phyloP scores from a whole-genome alignment of 129 eudicot species.

The Arctium minus region DNA sequence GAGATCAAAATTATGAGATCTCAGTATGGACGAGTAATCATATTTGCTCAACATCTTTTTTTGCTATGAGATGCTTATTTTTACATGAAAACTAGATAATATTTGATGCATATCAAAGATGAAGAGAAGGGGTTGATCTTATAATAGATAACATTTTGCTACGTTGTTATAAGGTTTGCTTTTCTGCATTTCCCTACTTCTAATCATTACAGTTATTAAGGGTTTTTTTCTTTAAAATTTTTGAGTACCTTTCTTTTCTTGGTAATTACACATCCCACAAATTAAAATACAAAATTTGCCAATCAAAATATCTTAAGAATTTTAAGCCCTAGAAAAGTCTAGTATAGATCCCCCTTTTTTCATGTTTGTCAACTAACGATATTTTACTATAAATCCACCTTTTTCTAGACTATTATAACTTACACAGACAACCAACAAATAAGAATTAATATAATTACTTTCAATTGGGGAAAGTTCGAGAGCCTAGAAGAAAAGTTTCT shows the following conservation, averaged over 20 bases:
- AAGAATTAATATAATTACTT: neutral
- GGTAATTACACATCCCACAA: neutral
- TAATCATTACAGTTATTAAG: too few relatives aligned
- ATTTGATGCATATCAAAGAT: neutral
- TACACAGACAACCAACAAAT: neutral
- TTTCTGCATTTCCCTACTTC: neutral
- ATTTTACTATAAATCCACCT: neutral
- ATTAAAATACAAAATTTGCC: neutral
- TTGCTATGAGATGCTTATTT: too few relatives aligned
- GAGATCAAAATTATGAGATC: too few relatives aligned
- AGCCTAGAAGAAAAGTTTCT: too few relatives aligned
- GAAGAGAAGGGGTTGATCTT: too few relatives aligned
- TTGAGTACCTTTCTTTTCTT: neutral
- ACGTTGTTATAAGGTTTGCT: neutral
- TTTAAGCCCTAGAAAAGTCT: neutral
- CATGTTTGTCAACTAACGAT: neutral
- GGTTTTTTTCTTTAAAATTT: too few relatives aligned
- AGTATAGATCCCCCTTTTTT: neutral
- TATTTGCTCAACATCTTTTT: neutral
- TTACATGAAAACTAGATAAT: neutral
- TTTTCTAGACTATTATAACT: too few relatives aligned
- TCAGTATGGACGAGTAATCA: too few relatives aligned
- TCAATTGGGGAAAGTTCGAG: neutral
- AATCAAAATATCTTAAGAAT: neutral
- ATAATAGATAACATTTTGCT: too few relatives aligned